A percentile compares a stretch with the other conserved stretches of the same genome.
Conservation (phyloP, 257 asterid species). For the Thymus mandschuricus region DNA sequence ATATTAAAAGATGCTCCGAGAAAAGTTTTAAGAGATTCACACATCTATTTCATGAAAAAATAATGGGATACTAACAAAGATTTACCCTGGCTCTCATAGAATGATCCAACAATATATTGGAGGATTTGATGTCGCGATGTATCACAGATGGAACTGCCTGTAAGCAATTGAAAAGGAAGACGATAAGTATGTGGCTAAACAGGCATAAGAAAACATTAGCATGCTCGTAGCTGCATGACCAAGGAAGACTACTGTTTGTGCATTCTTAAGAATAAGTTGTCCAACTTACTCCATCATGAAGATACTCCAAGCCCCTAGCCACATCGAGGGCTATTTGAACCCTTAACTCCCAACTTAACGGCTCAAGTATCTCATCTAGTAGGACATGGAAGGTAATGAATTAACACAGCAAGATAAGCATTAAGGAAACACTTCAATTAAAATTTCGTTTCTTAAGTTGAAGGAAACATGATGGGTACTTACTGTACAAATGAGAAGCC, state of each 20-base stretch:
- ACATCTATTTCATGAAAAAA: slow-evolving; percentile 17
- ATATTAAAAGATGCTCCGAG: background rate
- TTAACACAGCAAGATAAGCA: background rate
- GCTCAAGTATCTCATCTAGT: slow-evolving; percentile 65
- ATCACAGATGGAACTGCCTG: slow-evolving; percentile 98
- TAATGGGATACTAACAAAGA: slow-evolving; percentile 27
- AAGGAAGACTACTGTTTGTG: slow-evolving; percentile 4
- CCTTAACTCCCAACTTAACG: slow-evolving; percentile 73
- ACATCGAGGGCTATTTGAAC: slow-evolving; percentile 94
- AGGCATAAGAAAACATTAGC: background rate
- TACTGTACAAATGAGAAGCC: slow-evolving; percentile 91
- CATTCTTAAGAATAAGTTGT: slow-evolving; percentile 17
- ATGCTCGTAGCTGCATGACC: background rate
- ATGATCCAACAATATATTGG: slow-evolving; percentile 90
- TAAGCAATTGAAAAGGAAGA: slow-evolving; percentile 32
- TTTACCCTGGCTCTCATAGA: slow-evolving; percentile 89
- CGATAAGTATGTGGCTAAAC: slow-evolving; percentile 15
- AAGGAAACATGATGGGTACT: slow-evolving; percentile 33
- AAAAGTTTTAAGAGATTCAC: background rate
- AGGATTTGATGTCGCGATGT: slow-evolving; percentile 92
- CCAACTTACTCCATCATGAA: slow-evolving; percentile 89
- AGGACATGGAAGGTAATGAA: slow-evolving; percentile 11
- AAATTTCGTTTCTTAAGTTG: background rate
- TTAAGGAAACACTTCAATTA: background rate
- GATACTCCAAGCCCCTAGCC: slow-evolving; percentile 98